Percentiles rank a stretch among this genome's conserved stretches.
Evolutionary conservation across 1,284 basidiomycete genomes (phyloP).

Genomic region (Microbotryum lychnidis-dioicae): DNA sequence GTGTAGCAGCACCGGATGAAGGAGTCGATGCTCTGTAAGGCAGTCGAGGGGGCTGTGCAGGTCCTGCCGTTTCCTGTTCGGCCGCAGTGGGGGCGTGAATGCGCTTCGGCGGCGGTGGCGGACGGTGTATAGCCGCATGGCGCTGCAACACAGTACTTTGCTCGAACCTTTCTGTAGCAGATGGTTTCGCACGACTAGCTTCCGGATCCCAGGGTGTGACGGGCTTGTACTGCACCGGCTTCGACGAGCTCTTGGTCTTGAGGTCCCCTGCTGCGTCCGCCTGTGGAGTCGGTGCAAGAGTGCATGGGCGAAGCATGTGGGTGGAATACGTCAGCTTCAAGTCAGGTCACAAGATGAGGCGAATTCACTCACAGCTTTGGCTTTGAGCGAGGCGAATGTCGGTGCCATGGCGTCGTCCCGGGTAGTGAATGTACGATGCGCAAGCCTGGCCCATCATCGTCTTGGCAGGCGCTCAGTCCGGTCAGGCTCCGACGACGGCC

Average conservation of each 20-base stretch:
- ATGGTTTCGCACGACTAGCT: too few relatives aligned
- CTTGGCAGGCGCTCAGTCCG: too few relatives aligned
- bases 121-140: neutral
- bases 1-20: neutral
- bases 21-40: neutral
- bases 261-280: neutral
- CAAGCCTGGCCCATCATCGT: neutral
- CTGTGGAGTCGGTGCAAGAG: neutral
- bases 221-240: neutral
- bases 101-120: neutral
- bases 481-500: too few relatives aligned
- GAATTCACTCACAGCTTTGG: neutral
- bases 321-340: neutral
- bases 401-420: neutral
- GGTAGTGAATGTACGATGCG: neutral
- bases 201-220: neutral
- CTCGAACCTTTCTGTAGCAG: neutral
- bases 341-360: neutral
- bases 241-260: neutral
- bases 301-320: neutral
- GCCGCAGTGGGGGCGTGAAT: neutral
- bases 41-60: neutral
- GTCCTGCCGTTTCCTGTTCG: neutral
- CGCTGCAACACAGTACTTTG: neutral
- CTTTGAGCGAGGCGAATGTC: slow-evolving; percentile 3